Evolutionary conservation across 148 eudicot genomes (phyloP).

Genomic region (Fallopia convolvulus): DNA sequence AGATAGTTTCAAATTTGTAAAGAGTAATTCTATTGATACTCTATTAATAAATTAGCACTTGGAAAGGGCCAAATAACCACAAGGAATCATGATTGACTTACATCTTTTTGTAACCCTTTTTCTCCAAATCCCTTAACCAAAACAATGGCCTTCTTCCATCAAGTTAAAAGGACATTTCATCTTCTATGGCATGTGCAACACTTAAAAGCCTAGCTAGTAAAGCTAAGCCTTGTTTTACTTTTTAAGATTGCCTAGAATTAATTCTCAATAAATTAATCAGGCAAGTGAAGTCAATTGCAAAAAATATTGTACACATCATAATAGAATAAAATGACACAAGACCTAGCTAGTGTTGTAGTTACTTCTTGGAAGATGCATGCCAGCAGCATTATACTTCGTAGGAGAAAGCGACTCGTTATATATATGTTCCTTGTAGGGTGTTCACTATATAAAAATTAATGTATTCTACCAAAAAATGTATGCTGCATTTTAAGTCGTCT

Average conservation of each 20-base stretch:
- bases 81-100: background rate
- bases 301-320: background rate
- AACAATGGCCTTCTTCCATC: background rate
- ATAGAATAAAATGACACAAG: background rate
- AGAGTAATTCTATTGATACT: background rate
- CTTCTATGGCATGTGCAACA: background rate
- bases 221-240: background rate
- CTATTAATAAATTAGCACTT: background rate
- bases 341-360: background rate
- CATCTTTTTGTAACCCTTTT: background rate
- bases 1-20: background rate
- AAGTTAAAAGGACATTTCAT: background rate
- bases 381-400: background rate
- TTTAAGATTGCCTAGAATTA: background rate
- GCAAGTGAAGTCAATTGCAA: constrained; percentile 5
- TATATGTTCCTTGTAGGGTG: background rate
- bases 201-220: constrained; percentile 1
- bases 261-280: background rate
- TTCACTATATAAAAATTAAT: background rate
- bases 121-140: background rate
- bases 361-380: constrained; percentile 2
- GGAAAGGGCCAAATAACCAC: background rate
- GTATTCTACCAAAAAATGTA: background rate
- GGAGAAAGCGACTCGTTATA: constrained; percentile 3
- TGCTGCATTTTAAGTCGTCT: background rate